These are phyloP conservation scores for Silene noctiflora DNA, from an alignment of 179 eudicot genomes.

Conservation along the genomic window DNA sequence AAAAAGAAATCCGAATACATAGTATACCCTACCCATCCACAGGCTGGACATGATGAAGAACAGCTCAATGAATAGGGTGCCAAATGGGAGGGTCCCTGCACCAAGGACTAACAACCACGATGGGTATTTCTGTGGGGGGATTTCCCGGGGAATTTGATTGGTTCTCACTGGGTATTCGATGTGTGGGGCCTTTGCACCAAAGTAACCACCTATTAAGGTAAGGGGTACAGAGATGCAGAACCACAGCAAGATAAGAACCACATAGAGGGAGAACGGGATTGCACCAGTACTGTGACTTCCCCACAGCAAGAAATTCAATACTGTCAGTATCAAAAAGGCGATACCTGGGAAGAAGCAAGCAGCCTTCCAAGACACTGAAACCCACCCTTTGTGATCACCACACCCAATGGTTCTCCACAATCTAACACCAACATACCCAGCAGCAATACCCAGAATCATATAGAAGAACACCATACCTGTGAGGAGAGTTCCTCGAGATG, in stretches of 20 bases:
- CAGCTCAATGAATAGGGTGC: constrained; percentile 41
- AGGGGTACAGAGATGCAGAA: constrained; percentile 43
- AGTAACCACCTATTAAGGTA: constrained; percentile 38
- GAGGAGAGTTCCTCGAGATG: constrained; percentile 36
- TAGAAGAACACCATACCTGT: constrained; percentile 42
- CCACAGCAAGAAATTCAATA: constrained; percentile 39
- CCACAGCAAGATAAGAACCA: constrained; percentile 37
- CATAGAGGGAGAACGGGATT: constrained; percentile 38
- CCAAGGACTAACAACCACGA: constrained; percentile 43
- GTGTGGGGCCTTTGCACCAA: constrained; percentile 38
- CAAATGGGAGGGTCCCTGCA: constrained; percentile 40
- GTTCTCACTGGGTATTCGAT: constrained; percentile 41
- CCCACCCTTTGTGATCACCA: constrained; percentile 37
- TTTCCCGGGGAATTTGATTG: constrained; percentile 40
- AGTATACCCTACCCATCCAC: constrained; percentile 46
- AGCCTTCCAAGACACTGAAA: constrained; percentile 39
- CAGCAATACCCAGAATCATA: constrained; percentile 35
- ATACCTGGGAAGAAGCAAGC: constrained; percentile 45
- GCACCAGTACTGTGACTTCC: constrained; percentile 48
- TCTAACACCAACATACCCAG: constrained; percentile 41
- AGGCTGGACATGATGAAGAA: constrained; percentile 45
- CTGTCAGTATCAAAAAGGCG: constrained; percentile 36
- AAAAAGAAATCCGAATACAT: constrained; percentile 39
- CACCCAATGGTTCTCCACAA: constrained; percentile 37
- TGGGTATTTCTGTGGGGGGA: constrained; percentile 39